Conservation (phyloP, 2,329 filamentous ascomycete genomes). For the Leptodontidium sp. region DNA sequence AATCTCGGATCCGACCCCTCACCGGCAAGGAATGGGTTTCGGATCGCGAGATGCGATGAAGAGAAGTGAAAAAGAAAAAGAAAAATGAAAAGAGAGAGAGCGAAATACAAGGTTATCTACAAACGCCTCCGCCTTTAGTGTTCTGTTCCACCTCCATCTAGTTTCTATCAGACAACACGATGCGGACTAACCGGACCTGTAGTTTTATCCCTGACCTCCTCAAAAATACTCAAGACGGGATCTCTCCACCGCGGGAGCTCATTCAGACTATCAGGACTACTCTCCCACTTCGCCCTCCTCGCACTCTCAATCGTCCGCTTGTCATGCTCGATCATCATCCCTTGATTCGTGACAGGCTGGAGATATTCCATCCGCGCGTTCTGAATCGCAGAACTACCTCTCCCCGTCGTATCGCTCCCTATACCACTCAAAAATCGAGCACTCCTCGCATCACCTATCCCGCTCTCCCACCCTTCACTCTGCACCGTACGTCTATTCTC, state of each 20-base stretch:
- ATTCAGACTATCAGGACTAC: constrained; percentile 14
- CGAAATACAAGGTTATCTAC: not conserved
- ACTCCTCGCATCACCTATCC: not conserved
- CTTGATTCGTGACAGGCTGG: not conserved
- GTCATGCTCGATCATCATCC: not conserved
- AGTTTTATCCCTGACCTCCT: constrained; percentile 1
- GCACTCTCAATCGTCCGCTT: not conserved
- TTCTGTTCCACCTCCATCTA: not conserved
- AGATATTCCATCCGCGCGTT: not conserved
- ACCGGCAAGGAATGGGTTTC: too few relatives aligned
- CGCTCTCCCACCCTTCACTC: constrained; percentile 11
- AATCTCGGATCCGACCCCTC: too few relatives aligned
- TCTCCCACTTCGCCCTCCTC: constrained; percentile 11
- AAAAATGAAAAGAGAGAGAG: too few relatives aligned
- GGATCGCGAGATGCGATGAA: not conserved
- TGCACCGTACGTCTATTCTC: not conserved
- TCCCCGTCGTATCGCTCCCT: not conserved
- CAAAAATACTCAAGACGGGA: constrained; percentile 9
- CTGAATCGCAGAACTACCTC: not conserved
- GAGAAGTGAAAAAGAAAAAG: not conserved
- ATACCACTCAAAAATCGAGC: not conserved
- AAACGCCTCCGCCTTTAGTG: not conserved
- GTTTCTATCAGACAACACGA: not conserved
- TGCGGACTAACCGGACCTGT: not conserved
- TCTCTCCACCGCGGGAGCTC: constrained; percentile 12